Evolutionary conservation across 1,284 basidiomycete species (phyloP), one percentile per base, ranked within the genome.

Genomic region (Naganishia sp.): DNA sequence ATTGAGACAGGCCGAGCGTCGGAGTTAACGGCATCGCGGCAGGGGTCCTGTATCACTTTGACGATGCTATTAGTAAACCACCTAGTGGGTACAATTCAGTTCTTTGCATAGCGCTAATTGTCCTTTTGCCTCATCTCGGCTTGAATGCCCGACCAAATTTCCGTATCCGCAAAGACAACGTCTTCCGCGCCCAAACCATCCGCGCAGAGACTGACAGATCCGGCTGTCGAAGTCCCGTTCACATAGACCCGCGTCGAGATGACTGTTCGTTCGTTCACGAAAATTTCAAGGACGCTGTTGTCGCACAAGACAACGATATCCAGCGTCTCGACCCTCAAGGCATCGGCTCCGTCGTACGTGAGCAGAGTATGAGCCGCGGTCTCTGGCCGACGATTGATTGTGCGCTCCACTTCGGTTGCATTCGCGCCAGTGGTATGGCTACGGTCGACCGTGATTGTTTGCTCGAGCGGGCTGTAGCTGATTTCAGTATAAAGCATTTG

Each of bases 221-320:
- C 58, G 5, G 7, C 35, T 31, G n/a, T 17, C 23, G 58, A 61
- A 9, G 35, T 51, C 25, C 47, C 35, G 39, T 51, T 42, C n/a
- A 61, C 58, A 67, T 76, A 77, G 13, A 72, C 70, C n/a, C 75
- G 69, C 18, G 75, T 75, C 6, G 76, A 67, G n/a, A 77, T 67
- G 6, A 73, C 68, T 28, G 71, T 67, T 51, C 73, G 71, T 58
- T 75, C 72, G 57, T 77, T 77, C n/a, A 74, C 73, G 46, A 72
- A 72, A 17, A 77, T 71, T 54, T 77, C 75, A n/a, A 77, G 46
- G 13, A 76, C 63, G 41, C 72, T 73, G 62, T 72, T 70, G 64
- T 77, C 76, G 31, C 76, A 63, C 28, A 75, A 64, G n/a, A 77
- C 69, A 0, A 68, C 69, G 32, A 76, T 61, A 39, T 71, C 65